Evolutionary conservation across 1,284 basidiomycete species (phyloP).

Genomic region (Rhodotorula sp.): DNA sequence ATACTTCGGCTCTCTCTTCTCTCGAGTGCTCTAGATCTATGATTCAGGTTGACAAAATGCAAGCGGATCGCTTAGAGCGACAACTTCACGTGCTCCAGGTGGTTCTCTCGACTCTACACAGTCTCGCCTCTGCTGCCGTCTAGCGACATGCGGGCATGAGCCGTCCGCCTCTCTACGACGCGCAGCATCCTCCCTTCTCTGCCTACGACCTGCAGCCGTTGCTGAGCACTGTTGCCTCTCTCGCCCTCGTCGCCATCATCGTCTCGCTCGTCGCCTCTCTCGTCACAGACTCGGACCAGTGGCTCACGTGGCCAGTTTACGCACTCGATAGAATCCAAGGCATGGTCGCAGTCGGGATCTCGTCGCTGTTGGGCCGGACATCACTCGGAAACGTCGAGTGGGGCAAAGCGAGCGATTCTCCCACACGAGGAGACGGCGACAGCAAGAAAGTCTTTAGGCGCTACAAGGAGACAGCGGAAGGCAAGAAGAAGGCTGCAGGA

Average conservation of each 20-base stretch:
- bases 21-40: too few species aligned
- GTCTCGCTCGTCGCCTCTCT: neutral
- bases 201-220: constrained; percentile 11
- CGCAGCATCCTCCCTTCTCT: neutral
- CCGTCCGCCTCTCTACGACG: neutral
- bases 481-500: neutral
- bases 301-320: neutral
- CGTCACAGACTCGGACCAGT: constrained; percentile 1
- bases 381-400: constrained; percentile 19
- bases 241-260: neutral
- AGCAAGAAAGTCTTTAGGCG: constrained; percentile 3
- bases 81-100: neutral
- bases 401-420: neutral
- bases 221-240: neutral
- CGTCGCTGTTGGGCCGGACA: constrained; percentile 9
- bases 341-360: constrained; percentile 15
- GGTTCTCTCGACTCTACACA: neutral
- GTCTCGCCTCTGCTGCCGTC: neutral
- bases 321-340: constrained; percentile 4
- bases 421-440: neutral
- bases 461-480: constrained; percentile 16
- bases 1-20: too few species aligned
- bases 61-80: too few species aligned
- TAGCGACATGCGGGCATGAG: constrained; percentile 3
- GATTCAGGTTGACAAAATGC: too few species aligned